Evolutionary conservation across 768 basidiomycete species (phyloP), one percentile per base, ranked within the genome.

Genomic region (Macrolepiota fuliginosa): DNA sequence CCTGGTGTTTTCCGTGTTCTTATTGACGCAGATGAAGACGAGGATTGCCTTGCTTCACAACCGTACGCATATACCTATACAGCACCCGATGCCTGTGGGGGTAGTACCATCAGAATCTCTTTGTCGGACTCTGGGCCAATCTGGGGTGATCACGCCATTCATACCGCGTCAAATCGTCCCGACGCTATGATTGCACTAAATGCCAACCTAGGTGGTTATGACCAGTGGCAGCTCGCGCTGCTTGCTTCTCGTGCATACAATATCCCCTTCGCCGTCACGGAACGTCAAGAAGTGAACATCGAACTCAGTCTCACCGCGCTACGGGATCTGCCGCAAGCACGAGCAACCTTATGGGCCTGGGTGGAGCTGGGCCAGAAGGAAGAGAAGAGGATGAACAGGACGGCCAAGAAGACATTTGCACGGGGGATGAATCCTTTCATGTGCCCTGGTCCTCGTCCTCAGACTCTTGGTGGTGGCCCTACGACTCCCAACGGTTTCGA

Each of bases 111-210:
- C 17, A 65, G 69, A n/a, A 72, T 81, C 45, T 70, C 70, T 62
- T 75, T 79, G 40, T 67, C 65, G 24, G 59, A 61, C 42, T 45
- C 59, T 27, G 59, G 59, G 24, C 56, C 68, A 39, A 62, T 64
- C 29, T 68, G 63, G 63, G 55, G 62, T 15, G 61, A 52, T 27
- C 54, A 62, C 9, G 40, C 47, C 2, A 62, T 57, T n/a, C 54
- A 62, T 57, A 40, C 45, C 15, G 29, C 47, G 1, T 56, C 56
- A 17, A 49, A 62, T n/a, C 61, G 61, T 77, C 82, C 59, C 0
- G 77, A 83, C 63, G 81, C 76, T 17, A 69, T 83, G 56, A 65
- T 83, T 37, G 79, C 71, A 2, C 68, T 71, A 49, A 77, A 80
- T 62, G 78, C 79, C 1, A 79, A 77, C 27, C 64, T 80, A 24